Conservation (phyloP, 768 basidiomycete genomes). For the Suillus americanus region DNA sequence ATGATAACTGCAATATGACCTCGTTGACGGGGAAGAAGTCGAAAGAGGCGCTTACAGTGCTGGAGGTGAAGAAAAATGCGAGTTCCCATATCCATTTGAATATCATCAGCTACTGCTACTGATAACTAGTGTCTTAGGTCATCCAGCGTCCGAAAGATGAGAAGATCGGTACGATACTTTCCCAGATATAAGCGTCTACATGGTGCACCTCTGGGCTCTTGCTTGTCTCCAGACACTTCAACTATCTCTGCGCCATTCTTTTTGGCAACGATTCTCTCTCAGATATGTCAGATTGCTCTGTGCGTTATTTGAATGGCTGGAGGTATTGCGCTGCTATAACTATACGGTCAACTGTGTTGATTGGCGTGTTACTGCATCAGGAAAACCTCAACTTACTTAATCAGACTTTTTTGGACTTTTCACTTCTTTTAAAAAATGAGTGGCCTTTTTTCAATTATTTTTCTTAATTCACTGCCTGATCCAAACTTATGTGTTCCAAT, state of each 20-base stretch:
- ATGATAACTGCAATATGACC: slow-evolving; percentile 44
- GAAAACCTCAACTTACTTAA: too few species aligned
- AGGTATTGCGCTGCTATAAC: slow-evolving; percentile 46
- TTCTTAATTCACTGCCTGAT: too few species aligned
- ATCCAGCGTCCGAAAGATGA: slow-evolving; percentile 72
- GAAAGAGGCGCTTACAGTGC: slow-evolving; percentile 87
- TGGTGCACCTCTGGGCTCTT: slow-evolving; percentile 85
- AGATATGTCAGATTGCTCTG: slow-evolving; percentile 87
- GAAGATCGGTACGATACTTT: slow-evolving; percentile 66
- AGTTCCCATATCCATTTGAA: slow-evolving; percentile 29
- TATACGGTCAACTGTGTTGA: background rate
- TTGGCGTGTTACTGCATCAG: slow-evolving; percentile 7
- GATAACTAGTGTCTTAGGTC: slow-evolving; percentile 69
- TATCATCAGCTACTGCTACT: slow-evolving; percentile 7
- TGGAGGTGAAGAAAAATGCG: slow-evolving; percentile 84
- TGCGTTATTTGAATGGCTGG: slow-evolving; percentile 84
- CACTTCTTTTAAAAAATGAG: too few species aligned
- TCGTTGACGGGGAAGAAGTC: slow-evolving; percentile 55
- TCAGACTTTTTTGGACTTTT: too few species aligned
- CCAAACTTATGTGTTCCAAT: too few species aligned
- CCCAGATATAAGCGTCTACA: slow-evolving; percentile 61
- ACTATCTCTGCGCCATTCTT: slow-evolving; percentile 79
- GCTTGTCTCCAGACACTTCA: slow-evolving; percentile 87
- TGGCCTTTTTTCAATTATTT: too few species aligned
- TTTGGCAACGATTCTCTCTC: slow-evolving; percentile 89